Percentiles rank a stretch among this genome's conserved stretches.
Evolutionary conservation across 208 protist genomes (phyloP).

Genomic region (Leishmania lainsoni): DNA sequence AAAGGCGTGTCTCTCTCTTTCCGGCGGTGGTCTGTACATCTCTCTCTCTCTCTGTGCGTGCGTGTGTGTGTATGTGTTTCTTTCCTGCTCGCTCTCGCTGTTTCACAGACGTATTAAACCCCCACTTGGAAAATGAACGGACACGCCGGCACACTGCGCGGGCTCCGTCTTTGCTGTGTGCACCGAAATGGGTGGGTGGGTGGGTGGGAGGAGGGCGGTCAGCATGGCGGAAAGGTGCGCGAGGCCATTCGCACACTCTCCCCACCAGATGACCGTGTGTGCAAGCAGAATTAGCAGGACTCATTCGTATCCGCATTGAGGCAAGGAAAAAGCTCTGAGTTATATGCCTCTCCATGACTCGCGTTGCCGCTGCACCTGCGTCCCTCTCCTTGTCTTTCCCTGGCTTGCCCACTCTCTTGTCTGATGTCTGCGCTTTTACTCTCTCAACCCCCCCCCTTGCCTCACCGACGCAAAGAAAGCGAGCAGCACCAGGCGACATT

Average conservation of each 20-base stretch:
- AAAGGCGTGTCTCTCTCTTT: slow-evolving; percentile 5
- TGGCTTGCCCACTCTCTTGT: not conserved
- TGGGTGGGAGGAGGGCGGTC: no score
- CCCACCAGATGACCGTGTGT: not conserved
- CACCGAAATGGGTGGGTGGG: no score
- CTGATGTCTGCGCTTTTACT: not conserved
- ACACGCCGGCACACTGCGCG: not conserved
- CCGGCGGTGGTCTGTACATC: not conserved
- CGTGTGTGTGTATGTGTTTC: not conserved
- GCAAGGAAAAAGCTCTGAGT: not conserved
- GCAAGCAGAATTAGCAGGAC: not conserved
- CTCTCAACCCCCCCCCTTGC: not conserved
- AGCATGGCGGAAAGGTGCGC: not conserved
- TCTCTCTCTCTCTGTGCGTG: not conserved
- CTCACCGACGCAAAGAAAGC: not conserved
- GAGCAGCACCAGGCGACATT: not conserved
- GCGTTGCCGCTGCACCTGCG: not conserved
- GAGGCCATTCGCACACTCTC: not conserved
- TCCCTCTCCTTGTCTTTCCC: slow-evolving; percentile 1
- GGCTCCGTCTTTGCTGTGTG: not conserved
- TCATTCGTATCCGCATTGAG: not conserved
- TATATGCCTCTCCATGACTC: not conserved
- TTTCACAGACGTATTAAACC: not conserved
- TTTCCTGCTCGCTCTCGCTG: not conserved
- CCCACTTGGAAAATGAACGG: not conserved